Evolutionary conservation across 179 eudicot species (phyloP), one percentile per base, ranked within the genome.

Genomic region (Amaranthus tricolor): DNA sequence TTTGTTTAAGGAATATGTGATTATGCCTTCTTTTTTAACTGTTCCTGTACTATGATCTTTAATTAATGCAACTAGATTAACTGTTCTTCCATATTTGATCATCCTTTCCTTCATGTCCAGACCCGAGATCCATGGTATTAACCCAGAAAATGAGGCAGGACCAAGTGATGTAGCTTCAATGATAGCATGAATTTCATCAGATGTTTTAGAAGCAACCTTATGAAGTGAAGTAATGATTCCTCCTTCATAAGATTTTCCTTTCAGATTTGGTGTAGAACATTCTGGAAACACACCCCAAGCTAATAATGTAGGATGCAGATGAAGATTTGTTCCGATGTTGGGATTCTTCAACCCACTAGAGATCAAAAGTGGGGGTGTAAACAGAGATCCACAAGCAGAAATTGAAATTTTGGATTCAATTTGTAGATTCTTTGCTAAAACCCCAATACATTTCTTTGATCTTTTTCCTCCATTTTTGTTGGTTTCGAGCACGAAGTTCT

Each of bases 281-380:
- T 82, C 89, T 12, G 95, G 97, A 50, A 91, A 91, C 80, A 88
- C 86, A 11, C 97, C 97, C 95, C 95, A 91, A 5, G 85, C 86
- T 87, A 87, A 74, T 55, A 85, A 77, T 2, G 69, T 5, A 5
- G 88, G 88, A 52, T 85, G 88, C 20, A 80, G 65, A 21, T 81
- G 86, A 9, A 85, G 81, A 69, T 85, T 83, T 12, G 50, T 80
- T 52, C 88, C 88, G 9, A 85, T 85, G 49, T 85, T 81, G 69
- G 58, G 59, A 78, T 85, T 85, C 43, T 44, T 83, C 20, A 83
- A 67, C n/a, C 88, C 88, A 77, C 92, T 88, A 0, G 87, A 69
- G 47, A 83, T 80, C 75, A 91, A 63, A 6, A 91, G 76, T 0
- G 91, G 93, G 6, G 95, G 93, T 50, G 97, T 90, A 19, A 81